Base-by-base conservation (phyloP, 2,329 filamentous ascomycete species). In the Arthrinium phaeospermum region DNA sequence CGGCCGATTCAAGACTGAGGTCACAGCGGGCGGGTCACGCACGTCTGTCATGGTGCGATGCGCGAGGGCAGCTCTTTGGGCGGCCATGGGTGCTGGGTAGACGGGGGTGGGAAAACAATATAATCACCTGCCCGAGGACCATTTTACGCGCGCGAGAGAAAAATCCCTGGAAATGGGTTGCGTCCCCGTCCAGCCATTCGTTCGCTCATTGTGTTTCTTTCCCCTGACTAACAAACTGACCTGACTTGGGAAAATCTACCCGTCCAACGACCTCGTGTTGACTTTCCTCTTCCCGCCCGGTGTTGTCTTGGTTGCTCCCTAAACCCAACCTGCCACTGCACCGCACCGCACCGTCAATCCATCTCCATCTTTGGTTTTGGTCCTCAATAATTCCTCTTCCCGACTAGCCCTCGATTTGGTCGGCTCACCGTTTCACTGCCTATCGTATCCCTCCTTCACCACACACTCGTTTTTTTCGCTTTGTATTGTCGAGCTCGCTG, bases 341-440 rank as follows among this genome's bases (percentile, higher is more conserved):
- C 46, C 19, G 27, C 27, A 22, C 46, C n/a, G 46, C 46, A 49
- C 47, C 47, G 49, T 51, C 68, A 47, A 70, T 51, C 68, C 68
- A 41, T 51, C 47, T 49, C 49, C 68, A 49, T 49, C 68, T 41
- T 44, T 37, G 44, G 37, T 46, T 49, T 68, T 68, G 67, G 46
- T 30, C 47, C 68, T 49, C 45, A 61, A 61, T 61, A 61, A 37
- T 61, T 61, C 68, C 68, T n/a, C 45, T 47, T 24, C 44, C 47
- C n/a, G 49, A 70, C 68, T 70, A 70, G 47, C n/a, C 45, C 68
- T 70, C 68, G 68, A 70, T 70, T 53, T 41, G 68, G 68, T 49
- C 47, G 68, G 34, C 68, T 70, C 68, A 70, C 68, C 68, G 68
- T 53, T 51, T 70, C 68, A 24, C n/a, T 64, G 57, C 57, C 57